These are phyloP conservation scores for Hygrocybe punicea DNA, from an alignment of 768 basidiomycete genomes.

Conservation along the genomic window DNA sequence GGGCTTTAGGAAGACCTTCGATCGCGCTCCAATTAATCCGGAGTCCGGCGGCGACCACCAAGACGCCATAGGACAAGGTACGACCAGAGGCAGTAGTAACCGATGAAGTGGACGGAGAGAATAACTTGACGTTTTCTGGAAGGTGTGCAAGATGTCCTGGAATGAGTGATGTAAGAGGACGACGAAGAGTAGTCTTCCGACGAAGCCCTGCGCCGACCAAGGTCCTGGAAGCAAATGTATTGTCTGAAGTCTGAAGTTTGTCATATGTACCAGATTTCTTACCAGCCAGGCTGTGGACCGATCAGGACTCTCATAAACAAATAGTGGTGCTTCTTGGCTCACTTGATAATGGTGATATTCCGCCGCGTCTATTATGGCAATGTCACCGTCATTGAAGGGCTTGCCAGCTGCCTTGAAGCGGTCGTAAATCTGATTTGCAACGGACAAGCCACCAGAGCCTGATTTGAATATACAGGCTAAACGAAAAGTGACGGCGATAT, in stretches of 20 bases:
- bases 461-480: neutral
- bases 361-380: conserved; percentile 81
- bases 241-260: neutral
- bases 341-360: conserved; percentile 85
- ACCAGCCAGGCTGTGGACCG: conserved; percentile 79
- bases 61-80: conserved; percentile 71
- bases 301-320: conserved; percentile 7
- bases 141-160: conserved; percentile 71
- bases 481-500: neutral
- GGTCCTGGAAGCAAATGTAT: conserved; percentile 53
- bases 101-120: conserved; percentile 71
- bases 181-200: conserved; percentile 63
- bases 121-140: conserved; percentile 64
- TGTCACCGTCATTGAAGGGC: conserved; percentile 65
- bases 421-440: conserved; percentile 85
- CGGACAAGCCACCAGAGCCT: conserved; percentile 81
- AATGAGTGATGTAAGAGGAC: conserved; percentile 65
- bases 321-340: conserved; percentile 8
- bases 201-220: conserved; percentile 87
- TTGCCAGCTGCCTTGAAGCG: conserved; percentile 71
- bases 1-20: conserved; percentile 66
- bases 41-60: conserved; percentile 87
- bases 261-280: conserved; percentile 15
- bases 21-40: conserved; percentile 82
- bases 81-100: conserved; percentile 70